Base-by-base conservation (phyloP, 495 filamentous ascomycete species). In the Bathelium albidoporum region DNA sequence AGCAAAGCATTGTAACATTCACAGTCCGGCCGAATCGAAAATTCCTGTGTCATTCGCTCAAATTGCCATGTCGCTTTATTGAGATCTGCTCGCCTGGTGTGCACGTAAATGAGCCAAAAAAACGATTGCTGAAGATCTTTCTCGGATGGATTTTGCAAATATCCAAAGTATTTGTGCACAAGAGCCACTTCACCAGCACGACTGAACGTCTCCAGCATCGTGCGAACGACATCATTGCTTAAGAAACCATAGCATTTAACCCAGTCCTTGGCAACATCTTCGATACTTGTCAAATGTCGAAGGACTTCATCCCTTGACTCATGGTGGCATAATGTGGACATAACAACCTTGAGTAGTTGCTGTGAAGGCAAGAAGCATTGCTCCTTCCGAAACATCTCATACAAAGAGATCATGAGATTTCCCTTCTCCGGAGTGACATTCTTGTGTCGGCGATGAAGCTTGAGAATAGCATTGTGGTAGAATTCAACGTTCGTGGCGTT, bases 1-100 rank as follows among this genome's bases (percentile, higher is more conserved):
- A 98, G 75, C 34, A 96, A 71, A 32, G 88, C 86, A 69, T 97
- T 96, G 85, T 86, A 95, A 49, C 81, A 82, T 14, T 75, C 64
- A 0, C 74, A 71, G 64, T 81, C 80, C 22, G 83, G 85, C 20
- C 75, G 59, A 16, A 89, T 66, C 0, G 77, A 74, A 62, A 84
- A 84, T 55, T 82, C 78, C 1, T 73, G 69, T 14, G 71, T 66
- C 1, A 90, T 78, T 11, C 82, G 75, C 29, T 83, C 58, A 59
- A 96, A 91, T 59, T 86, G 80, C 11, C 74, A 69, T 2, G 76
- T 67, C 12, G 86, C 83, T 41, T 82, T 79, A 22, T 73, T 64
- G 1, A 86, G 71, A 61, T 95, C 83, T 0, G 83, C 87, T 59
- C 80, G 74, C 31, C 79, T 78, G 2, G 89, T 85, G 72, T 92